Base-by-base conservation (phyloP, 768 basidiomycete species). In the Coprinopsis strossmayeri region DNA sequence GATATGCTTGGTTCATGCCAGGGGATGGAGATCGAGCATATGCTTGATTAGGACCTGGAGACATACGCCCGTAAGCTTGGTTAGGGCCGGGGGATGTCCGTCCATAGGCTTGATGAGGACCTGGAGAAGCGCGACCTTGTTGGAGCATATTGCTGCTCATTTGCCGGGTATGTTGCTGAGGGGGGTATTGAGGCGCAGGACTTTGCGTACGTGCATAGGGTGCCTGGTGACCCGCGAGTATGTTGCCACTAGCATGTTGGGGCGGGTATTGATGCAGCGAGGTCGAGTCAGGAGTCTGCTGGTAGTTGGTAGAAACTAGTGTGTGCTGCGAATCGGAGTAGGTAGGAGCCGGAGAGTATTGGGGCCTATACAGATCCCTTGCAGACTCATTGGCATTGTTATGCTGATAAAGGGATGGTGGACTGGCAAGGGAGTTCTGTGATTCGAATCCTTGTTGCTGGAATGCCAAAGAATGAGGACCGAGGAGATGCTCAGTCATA, bases 401-500 rank as follows among this genome's bases (percentile, higher is more conserved):
- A 50, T 59, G 46, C 53, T 70, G 55, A 50, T 74, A 67, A 57
- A 76, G 56, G 59, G 75, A 63, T 1, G 70, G 68, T 1, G 76
- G 73, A 2, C 71, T 61, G 17, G 70, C 50, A 13, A 69, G 61
- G 1, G 71, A 70, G 26, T 70, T 67, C 34, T 71, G 69, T 1
- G 71, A 72, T 45, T 57, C 58, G 38, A 62, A 64, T 10, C 57
- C 64, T 43, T 69, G 62, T 23, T 65, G 66, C 23, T 69, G 64
- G 43, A 63, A 68, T 30, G 69, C 65, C 51, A 53, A 55, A 50
- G 57, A 57, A 50, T 59, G 66, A 38, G 62, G 60, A 46, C 52
- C 69, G 30, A 86, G 71, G n/a, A 87, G 61, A 2, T 84, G 87
- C 50, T 83, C 73, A 37, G 79, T 71, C 59, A 81, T 79, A 7